Percentiles rank a stretch among this genome's conserved stretches.
phyloP scores from a whole-genome alignment of 495 filamentous ascomycete species.

The Chaetomium cochliodes region DNA sequence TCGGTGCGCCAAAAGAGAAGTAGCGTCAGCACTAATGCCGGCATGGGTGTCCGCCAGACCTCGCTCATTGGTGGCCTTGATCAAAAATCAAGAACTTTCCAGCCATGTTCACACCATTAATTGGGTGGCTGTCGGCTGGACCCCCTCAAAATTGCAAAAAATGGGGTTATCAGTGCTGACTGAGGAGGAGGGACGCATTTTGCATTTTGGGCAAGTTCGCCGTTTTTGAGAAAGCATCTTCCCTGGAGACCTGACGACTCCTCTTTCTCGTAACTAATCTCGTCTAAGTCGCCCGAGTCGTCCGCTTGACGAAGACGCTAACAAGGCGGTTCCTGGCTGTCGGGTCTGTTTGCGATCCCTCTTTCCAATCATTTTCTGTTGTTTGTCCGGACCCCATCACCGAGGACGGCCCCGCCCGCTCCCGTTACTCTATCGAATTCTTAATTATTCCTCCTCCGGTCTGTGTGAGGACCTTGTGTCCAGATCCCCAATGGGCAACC shows the following conservation, averaged over 20 bases:
- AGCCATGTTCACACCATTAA: not conserved
- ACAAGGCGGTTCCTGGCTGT: not conserved
- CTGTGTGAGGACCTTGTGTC: too few relatives aligned
- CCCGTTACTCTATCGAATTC: too few relatives aligned
- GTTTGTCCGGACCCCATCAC: not conserved
- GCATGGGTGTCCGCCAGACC: not conserved
- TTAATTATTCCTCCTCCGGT: not conserved
- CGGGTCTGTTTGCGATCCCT: too few relatives aligned
- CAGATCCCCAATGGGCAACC: not conserved
- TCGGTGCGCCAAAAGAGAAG: not conserved
- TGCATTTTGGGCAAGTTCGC: not conserved
- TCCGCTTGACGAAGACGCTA: not conserved
- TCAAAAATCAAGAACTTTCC: not conserved
- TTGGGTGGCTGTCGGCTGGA: not conserved
- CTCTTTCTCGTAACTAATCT: not conserved
- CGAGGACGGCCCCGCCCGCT: not conserved
- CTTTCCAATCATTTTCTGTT: not conserved
- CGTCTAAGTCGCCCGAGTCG: not conserved
- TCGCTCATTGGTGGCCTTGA: not conserved
- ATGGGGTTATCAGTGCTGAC: not conserved
- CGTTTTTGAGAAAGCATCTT: not conserved
- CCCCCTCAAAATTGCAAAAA: slow-evolving; percentile 5
- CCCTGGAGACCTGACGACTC: not conserved
- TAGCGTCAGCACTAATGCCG: slow-evolving; percentile 13
- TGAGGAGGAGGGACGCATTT: too few relatives aligned